A percentile compares a stretch with the other conserved stretches of the same genome.
Evolutionary conservation across 257 asterid genomes (phyloP).

Genomic region (Rubia yunnanensis): DNA sequence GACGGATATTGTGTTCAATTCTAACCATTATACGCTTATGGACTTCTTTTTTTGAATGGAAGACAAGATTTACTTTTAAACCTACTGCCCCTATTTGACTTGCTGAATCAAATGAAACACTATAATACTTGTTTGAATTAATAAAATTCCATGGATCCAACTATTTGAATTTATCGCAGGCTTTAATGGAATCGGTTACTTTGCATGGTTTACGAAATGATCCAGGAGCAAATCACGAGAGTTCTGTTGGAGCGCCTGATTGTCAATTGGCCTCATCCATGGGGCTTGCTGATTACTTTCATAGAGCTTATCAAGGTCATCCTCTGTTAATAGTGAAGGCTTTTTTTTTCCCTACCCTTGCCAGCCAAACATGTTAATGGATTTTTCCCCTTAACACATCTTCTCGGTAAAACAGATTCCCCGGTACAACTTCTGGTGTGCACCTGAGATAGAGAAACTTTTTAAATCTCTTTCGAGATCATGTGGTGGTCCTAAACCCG

Average conservation of each 20-base stretch:
- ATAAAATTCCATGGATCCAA: too few species aligned
- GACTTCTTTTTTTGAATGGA: too few species aligned
- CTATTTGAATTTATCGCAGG: neutral
- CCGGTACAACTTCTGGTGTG: conserved; percentile 87
- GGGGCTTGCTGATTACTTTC: conserved; percentile 92
- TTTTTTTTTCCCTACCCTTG: neutral
- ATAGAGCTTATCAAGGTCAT: conserved; percentile 86
- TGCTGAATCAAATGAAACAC: too few species aligned
- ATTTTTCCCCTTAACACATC: too few species aligned
- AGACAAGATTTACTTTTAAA: too few species aligned
- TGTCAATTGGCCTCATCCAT: conserved; percentile 89
- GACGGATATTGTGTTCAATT: neutral
- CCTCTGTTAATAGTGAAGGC: neutral
- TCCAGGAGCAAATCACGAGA: conserved; percentile 94
- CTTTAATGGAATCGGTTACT: neutral
- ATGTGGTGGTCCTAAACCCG: conserved; percentile 85
- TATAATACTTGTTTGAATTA: too few species aligned
- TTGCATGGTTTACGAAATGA: conserved; percentile 43
- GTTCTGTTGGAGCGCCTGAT: conserved; percentile 78
- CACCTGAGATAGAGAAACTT: conserved; percentile 91
- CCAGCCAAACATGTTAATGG: neutral
- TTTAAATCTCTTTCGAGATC: conserved; percentile 89
- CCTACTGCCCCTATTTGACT: too few species aligned
- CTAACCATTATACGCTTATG: too few species aligned
- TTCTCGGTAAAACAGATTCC: conserved; percentile 50